A percentile compares a stretch with the other conserved stretches of the same genome.
Evolutionary conservation across 2,329 filamentous ascomycete species (phyloP).

Genomic region (Fusarium metavorans): DNA sequence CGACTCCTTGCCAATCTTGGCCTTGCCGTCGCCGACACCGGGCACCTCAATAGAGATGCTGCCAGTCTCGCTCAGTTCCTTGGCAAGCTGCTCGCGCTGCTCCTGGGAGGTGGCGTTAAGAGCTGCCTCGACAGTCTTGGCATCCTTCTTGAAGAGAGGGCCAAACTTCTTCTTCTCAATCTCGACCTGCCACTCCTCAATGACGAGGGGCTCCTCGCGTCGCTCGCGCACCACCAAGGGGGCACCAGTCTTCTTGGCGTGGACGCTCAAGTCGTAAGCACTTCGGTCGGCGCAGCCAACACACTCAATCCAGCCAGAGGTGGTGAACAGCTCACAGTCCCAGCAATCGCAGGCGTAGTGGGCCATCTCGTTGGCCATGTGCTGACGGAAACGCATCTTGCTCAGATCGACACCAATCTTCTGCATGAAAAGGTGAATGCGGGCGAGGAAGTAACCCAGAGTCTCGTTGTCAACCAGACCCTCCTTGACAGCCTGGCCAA

Average conservation of each 20-base stretch:
- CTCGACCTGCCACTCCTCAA: conserved; percentile 90
- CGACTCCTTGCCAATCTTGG: conserved; percentile 82
- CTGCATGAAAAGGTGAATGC: conserved; percentile 90
- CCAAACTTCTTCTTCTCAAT: conserved; percentile 97
- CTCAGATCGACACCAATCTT: conserved; percentile 87
- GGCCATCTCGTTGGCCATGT: conserved; percentile 84
- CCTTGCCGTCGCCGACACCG: conserved; percentile 75
- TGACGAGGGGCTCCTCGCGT: conserved; percentile 78
- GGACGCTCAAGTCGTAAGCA: conserved; percentile 93
- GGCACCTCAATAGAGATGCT: conserved; percentile 83
- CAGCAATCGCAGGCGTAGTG: conserved; percentile 98
- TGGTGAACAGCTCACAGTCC: conserved; percentile 94
- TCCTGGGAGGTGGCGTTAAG: conserved; percentile 83
- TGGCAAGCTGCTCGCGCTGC: conserved; percentile 81
- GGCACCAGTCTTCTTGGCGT: conserved; percentile 91
- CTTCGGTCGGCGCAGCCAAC: conserved; percentile 96
- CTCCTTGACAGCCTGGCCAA: conserved; percentile 86
- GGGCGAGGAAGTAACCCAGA: conserved; percentile 94
- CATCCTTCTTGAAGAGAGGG: conserved; percentile 94
- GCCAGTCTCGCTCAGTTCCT: conserved; percentile 78
- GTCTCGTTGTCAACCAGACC: conserved; percentile 96
- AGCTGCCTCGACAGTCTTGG: conserved; percentile 84
- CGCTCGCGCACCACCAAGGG: conserved; percentile 87
- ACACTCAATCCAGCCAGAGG: conserved; percentile 97
- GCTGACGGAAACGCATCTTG: conserved; percentile 96